These are phyloP conservation scores for Ceratocystis papillata DNA, from an alignment of 2,329 filamentous ascomycete genomes.

Conservation along the genomic window DNA sequence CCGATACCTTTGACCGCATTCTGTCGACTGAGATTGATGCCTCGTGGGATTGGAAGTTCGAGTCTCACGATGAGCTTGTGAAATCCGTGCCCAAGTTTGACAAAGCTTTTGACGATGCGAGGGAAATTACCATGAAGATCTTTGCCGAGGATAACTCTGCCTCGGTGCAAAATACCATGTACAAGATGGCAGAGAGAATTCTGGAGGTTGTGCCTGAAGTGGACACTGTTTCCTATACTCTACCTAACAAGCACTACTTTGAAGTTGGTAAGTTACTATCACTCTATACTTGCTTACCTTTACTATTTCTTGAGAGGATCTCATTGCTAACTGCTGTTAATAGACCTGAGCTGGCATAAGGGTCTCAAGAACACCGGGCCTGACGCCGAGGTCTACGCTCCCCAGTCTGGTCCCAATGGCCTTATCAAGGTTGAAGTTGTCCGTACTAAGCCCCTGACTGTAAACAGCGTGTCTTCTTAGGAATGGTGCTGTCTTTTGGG, in stretches of 20 bases:
- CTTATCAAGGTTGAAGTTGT: slow-evolving; percentile 88
- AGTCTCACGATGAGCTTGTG: slow-evolving; percentile 55
- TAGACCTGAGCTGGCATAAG: slow-evolving; percentile 95
- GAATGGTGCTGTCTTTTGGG: neutral
- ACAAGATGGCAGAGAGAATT: slow-evolving; percentile 91
- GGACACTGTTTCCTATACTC: slow-evolving; percentile 63
- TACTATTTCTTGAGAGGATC: neutral
- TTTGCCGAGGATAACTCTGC: slow-evolving; percentile 87
- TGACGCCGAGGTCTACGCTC: slow-evolving; percentile 90
- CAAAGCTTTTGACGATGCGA: slow-evolving; percentile 63
- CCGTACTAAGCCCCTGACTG: slow-evolving; percentile 32
- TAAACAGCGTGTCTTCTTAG: slow-evolving; percentile 20
- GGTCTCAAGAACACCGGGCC: slow-evolving; percentile 88
- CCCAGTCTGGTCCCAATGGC: slow-evolving; percentile 85
- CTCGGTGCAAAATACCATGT: slow-evolving; percentile 96
- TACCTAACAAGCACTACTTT: slow-evolving; percentile 99
- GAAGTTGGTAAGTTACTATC: slow-evolving; percentile 60
- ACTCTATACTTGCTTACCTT: neutral
- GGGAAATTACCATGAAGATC: slow-evolving; percentile 74
- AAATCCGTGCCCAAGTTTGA: slow-evolving; percentile 59
- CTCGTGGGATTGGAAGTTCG: slow-evolving; percentile 77
- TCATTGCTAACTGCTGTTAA: neutral
- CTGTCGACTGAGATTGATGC: slow-evolving; percentile 87
- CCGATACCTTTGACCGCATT: slow-evolving; percentile 89
- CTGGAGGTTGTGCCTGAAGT: slow-evolving; percentile 62